Conservation (phyloP, 345 rosid species). For the Luvunga scandens region DNA sequence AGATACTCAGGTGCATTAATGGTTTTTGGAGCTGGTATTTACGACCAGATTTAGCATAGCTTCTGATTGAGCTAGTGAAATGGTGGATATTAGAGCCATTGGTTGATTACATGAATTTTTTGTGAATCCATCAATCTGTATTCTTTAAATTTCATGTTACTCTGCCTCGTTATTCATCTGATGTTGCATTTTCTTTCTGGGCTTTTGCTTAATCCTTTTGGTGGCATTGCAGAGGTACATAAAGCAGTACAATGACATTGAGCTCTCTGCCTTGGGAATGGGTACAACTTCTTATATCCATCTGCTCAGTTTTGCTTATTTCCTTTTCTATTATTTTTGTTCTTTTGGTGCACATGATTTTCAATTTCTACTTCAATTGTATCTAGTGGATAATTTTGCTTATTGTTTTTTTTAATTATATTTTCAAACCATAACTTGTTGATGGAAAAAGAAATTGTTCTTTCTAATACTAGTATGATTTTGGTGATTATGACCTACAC, state of each 20-base stretch:
- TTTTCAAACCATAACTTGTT: background rate
- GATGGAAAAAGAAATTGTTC: background rate
- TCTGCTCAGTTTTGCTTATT: background rate
- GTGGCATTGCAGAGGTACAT: slow-evolving; percentile 28
- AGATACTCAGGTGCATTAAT: background rate
- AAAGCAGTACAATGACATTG: slow-evolving; percentile 30
- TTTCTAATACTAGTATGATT: background rate
- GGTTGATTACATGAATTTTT: background rate
- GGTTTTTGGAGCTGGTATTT: background rate
- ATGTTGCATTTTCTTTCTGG: background rate
- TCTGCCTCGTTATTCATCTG: background rate
- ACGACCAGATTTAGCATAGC: background rate
- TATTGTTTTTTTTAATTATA: background rate
- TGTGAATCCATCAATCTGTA: background rate
- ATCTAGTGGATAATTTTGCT: background rate
- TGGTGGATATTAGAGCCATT: background rate
- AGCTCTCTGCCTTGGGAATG: slow-evolving; percentile 40
- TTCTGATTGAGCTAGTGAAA: background rate
- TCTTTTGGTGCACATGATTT: background rate
- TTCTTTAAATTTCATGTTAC: background rate
- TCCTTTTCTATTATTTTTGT: background rate
- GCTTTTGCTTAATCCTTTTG: background rate
- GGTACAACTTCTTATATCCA: slow-evolving; percentile 21
- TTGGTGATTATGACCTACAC: background rate
- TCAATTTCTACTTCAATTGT: background rate